Base-by-base conservation (phyloP, 2,329 filamentous ascomycete genomes). In the Cercospora beticola region DNA sequence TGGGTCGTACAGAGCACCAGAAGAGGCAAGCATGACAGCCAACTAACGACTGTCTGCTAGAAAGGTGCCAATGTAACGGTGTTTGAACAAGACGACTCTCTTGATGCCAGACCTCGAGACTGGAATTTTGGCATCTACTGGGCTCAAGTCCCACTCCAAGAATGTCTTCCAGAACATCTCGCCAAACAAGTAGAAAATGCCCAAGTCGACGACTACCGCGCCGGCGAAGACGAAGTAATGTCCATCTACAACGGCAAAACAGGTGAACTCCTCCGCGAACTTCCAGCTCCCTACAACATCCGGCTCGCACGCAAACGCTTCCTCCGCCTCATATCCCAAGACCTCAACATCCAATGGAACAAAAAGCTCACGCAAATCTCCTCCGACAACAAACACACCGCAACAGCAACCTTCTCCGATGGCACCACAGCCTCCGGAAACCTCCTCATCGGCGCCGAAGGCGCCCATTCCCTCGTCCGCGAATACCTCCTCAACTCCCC, bases 381-480 rank as follows among this genome's bases (percentile, higher is more conserved):
- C 7, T 72, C 68, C 5, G 64, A 67, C 36, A 33, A 59, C 40
- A 52, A 58, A 36, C 60, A 69, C 9, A 43, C 56, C 12, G 70
- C 70, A 14, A 70, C 65, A 28, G 70, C 66, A 2, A 74, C 67
- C 9, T 77, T 77, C 70, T 70, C 73, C 52, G 74, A 77, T 33
- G 74, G 74, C 56, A 73, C 68, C 2, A 69, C 65, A 28, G 72
- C 67, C 21, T 71, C 67, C 9, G 75, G 66, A 4, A 70, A 74
- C 57, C 65, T 77, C 21, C 71, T 77, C 49, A 70, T 77, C 64
- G 76, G 78, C 54, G 73, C 18, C n/a, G 70, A 72, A 64, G 76
- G 77, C 21, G 79, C 81, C 3, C 76, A 75, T 71, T 78, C 76
- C 36, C 74, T 77, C 46, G 60, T 68, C 10, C 59, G 70, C n/a